Conservation (phyloP, 1,284 basidiomycete species). For the Garcileccinum viscosum region DNA sequence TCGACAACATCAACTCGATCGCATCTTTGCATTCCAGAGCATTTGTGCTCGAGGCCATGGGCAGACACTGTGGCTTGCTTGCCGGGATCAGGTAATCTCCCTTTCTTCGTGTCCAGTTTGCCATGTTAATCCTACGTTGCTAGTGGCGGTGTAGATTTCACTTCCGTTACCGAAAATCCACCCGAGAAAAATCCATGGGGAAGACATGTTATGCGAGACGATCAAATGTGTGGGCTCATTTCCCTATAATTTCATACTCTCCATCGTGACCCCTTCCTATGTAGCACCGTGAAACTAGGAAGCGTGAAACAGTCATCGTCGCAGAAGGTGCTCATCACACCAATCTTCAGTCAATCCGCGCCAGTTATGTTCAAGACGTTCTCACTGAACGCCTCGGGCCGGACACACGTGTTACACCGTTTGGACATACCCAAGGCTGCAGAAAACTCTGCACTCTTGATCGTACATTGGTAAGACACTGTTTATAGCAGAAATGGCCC, state of each 20-base stretch:
- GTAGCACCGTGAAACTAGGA: slow-evolving; percentile 90
- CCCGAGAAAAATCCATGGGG: slow-evolving; percentile 84
- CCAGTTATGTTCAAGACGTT: slow-evolving; percentile 90
- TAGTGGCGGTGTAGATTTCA: slow-evolving; percentile 93
- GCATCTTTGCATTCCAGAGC: slow-evolving; percentile 95
- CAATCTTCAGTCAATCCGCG: slow-evolving; percentile 87
- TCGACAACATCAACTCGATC: slow-evolving; percentile 98
- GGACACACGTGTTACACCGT: slow-evolving; percentile 96
- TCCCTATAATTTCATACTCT: not conserved
- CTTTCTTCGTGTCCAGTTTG: not conserved
- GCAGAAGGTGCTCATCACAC: slow-evolving; percentile 94
- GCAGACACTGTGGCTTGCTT: slow-evolving; percentile 95
- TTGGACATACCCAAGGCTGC: slow-evolving; percentile 97
- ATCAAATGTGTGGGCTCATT: slow-evolving; percentile 69
- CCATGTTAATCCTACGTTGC: slow-evolving; percentile 17
- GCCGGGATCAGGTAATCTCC: slow-evolving; percentile 82
- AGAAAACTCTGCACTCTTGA: slow-evolving; percentile 93
- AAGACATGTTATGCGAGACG: slow-evolving; percentile 89
- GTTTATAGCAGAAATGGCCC: not conserved
- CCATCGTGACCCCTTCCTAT: slow-evolving; percentile 9
- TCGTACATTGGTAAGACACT: slow-evolving; percentile 77
- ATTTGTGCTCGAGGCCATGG: slow-evolving; percentile 99
- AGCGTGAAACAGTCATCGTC: slow-evolving; percentile 98
- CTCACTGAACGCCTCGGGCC: slow-evolving; percentile 87
- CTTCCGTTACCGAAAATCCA: slow-evolving; percentile 96